These are phyloP conservation scores for Saccharomyces jurei DNA, from an alignment of 805 yeast genomes.

Conservation along the genomic window DNA sequence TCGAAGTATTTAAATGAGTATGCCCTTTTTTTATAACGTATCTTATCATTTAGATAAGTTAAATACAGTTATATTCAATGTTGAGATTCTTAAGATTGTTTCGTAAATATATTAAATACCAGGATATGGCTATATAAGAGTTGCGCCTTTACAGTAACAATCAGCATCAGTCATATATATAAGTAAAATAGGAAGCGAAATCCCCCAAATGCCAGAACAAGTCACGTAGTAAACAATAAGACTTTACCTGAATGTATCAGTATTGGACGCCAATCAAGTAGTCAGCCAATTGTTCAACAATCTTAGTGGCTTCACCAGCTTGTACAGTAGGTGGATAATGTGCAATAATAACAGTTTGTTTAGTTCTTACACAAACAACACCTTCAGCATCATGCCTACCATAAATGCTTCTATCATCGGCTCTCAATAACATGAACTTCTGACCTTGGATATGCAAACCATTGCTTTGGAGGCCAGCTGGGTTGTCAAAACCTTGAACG, in stretches of 20 bases:
- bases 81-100: neutral
- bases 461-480: conserved; percentile 68
- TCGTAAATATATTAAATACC: neutral
- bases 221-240: neutral
- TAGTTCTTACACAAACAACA: conserved; percentile 82
- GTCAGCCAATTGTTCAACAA: conserved; percentile 93
- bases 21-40: too few species aligned
- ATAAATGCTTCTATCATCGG: conserved; percentile 88
- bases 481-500: conserved; percentile 73
- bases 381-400: conserved; percentile 90
- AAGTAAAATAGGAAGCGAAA: neutral
- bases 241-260: conserved; percentile 28
- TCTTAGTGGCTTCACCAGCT: conserved; percentile 91
- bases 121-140: neutral
- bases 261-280: conserved; percentile 83
- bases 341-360: conserved; percentile 86
- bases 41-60: neutral
- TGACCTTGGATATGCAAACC: conserved; percentile 82
- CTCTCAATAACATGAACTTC: conserved; percentile 81
- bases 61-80: neutral
- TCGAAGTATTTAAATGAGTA: conserved; percentile 11
- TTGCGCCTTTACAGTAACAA: neutral
- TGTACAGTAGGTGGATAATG: conserved; percentile 88
- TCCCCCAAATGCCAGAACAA: neutral
- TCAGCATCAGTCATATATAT: neutral